A percentile compares a stretch with the other conserved stretches of the same genome.
phyloP scores from a whole-genome alignment of 768 basidiomycete species.

The Suillus hirtellus region DNA sequence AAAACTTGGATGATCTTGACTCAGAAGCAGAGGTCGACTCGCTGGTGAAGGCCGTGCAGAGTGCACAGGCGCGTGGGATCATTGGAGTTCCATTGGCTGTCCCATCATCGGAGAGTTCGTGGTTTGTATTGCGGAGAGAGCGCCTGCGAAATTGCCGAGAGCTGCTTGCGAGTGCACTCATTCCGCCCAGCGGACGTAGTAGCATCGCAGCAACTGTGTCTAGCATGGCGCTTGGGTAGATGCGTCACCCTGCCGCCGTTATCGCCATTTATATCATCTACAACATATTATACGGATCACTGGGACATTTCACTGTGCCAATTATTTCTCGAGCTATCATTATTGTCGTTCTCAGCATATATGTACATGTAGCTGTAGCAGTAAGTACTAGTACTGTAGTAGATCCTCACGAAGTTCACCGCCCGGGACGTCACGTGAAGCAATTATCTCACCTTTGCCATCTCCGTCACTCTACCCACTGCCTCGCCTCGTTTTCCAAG shows the following conservation, averaged over 20 bases:
- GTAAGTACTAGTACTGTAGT: too few species aligned
- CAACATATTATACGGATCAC: slow-evolving; percentile 1
- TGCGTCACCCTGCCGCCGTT: not conserved
- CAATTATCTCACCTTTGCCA: slow-evolving; percentile 3
- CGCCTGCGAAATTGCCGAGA: slow-evolving; percentile 58
- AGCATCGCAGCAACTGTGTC: slow-evolving; percentile 17
- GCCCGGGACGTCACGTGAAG: not conserved
- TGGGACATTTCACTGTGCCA: not conserved
- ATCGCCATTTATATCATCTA: slow-evolving; percentile 2
- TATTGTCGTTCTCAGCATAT: slow-evolving; percentile 3
- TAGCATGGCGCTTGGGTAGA: slow-evolving; percentile 6
- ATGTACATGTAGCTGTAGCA: not conserved
- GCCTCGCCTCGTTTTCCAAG: not conserved
- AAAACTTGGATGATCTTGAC: slow-evolving; percentile 78
- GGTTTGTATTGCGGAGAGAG: slow-evolving; percentile 79
- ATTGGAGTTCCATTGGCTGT: slow-evolving; percentile 69
- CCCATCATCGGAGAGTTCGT: slow-evolving; percentile 72
- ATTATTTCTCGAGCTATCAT: not conserved
- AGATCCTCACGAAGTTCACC: not conserved
- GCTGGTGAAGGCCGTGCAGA: slow-evolving; percentile 60
- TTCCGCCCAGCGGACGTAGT: slow-evolving; percentile 22
- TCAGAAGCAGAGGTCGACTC: slow-evolving; percentile 85
- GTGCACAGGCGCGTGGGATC: slow-evolving; percentile 55
- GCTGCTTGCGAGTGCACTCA: slow-evolving; percentile 54
- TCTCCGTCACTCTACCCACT: slow-evolving; percentile 1